These are phyloP conservation scores for Gossypioides kirkii DNA, from an alignment of 345 rosid genomes.

Conservation along the genomic window DNA sequence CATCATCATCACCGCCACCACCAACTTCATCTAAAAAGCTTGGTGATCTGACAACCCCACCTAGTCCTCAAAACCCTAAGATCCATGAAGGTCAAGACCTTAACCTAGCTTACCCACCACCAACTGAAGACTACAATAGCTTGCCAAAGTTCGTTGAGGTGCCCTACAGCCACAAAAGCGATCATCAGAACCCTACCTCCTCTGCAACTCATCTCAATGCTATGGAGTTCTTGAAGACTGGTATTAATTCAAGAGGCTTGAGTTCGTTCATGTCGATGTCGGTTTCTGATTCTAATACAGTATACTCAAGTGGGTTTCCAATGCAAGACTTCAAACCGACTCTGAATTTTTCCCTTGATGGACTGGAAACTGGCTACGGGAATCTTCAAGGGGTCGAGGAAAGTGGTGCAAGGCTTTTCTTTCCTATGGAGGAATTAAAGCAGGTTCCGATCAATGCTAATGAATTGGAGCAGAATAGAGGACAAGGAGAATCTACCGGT, in stretches of 20 bases:
- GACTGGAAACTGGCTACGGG: slow-evolving; percentile 28
- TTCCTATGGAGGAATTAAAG: slow-evolving; percentile 27
- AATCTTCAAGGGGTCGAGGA: slow-evolving; percentile 27
- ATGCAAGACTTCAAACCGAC: slow-evolving; percentile 39
- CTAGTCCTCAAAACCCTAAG: slow-evolving; percentile 31
- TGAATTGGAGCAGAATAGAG: slow-evolving; percentile 27
- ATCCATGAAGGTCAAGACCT: slow-evolving; percentile 37
- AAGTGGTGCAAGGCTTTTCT: slow-evolving; percentile 34
- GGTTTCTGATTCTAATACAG: slow-evolving; percentile 18
- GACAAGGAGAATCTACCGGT: slow-evolving; percentile 27
- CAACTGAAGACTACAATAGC: slow-evolving; percentile 1
- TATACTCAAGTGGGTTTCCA: slow-evolving; percentile 26
- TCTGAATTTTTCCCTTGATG: slow-evolving; percentile 34
- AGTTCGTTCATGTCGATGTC: slow-evolving; percentile 28
- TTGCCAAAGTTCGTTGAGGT: slow-evolving; percentile 9
- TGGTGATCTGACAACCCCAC: slow-evolving; percentile 6
- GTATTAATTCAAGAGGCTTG: slow-evolving; percentile 21
- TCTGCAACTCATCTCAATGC: slow-evolving; percentile 15
- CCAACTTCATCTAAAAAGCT: slow-evolving; percentile 26
- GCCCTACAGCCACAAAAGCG: slow-evolving; percentile 5
- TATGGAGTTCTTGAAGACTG: slow-evolving; percentile 27
- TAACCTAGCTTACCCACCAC: slow-evolving; percentile 27
- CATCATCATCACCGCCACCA: background rate
- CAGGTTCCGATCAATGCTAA: slow-evolving; percentile 18
- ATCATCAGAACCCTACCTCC: slow-evolving; percentile 23